A percentile compares a stretch with the other conserved stretches of the same genome.
These are phyloP conservation scores for Truncatella angustata DNA, from an alignment of 2,329 filamentous ascomycete species.

Conservation along the genomic window DNA sequence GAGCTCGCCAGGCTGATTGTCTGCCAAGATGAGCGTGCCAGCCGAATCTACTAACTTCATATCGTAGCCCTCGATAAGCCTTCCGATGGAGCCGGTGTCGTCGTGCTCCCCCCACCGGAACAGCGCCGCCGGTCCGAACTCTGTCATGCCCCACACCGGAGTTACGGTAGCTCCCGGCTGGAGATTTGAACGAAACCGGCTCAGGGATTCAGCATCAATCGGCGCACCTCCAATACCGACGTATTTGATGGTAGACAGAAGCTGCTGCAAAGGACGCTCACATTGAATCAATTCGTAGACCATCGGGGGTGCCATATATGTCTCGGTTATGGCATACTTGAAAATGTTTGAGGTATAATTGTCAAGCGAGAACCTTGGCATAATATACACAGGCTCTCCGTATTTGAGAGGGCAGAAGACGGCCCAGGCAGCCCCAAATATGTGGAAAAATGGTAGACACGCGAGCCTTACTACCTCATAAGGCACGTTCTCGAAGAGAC, in stretches of 20 bases:
- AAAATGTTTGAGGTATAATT: background rate
- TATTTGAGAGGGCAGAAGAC: background rate
- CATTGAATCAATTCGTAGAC: background rate
- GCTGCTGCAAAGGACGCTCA: background rate
- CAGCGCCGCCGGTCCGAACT: background rate
- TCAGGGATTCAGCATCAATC: background rate
- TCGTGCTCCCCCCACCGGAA: constrained; percentile 1
- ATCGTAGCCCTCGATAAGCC: background rate
- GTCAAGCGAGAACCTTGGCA: background rate
- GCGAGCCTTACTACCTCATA: background rate
- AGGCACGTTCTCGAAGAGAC: background rate
- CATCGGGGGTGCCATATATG: constrained; percentile 5
- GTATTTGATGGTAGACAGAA: background rate
- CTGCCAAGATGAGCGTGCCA: background rate
- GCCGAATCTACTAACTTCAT: background rate
- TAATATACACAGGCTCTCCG: constrained; percentile 4
- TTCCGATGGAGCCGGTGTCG: constrained; percentile 1
- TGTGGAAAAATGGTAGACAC: constrained; percentile 4
- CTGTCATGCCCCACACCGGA: constrained; percentile 3
- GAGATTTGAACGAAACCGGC: background rate
- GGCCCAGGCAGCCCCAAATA: constrained; percentile 6
- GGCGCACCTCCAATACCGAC: constrained; percentile 5
- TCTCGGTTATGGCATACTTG: constrained; percentile 3
- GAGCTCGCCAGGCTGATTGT: background rate
- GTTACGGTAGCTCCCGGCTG: background rate